Evolutionary conservation across 2,329 filamentous ascomycete species (phyloP).

Genomic region (Arthrobotrys pseudoclavata): DNA sequence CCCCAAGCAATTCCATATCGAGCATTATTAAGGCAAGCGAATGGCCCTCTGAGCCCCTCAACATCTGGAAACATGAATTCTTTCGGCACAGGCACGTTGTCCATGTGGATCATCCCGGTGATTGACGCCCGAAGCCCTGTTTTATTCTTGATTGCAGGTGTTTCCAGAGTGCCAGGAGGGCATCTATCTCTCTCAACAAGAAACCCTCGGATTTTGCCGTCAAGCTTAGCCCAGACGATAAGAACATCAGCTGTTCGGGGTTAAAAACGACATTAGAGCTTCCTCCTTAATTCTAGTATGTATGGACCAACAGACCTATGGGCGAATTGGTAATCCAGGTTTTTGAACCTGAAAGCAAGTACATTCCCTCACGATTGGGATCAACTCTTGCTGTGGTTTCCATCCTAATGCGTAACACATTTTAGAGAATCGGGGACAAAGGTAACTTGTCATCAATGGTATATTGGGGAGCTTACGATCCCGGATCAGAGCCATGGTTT

Average conservation of each 20-base stretch:
- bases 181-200: constrained; percentile 87
- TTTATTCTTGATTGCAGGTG: constrained; percentile 93
- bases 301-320: constrained; percentile 68
- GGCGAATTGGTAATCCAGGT: constrained; percentile 97
- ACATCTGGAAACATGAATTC: constrained; percentile 95
- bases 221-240: constrained; percentile 91
- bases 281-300: no score
- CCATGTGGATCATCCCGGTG: constrained; percentile 97
- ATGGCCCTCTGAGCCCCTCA: constrained; percentile 88
- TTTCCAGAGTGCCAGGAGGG: constrained; percentile 88
- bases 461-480: constrained; percentile 68
- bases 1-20: constrained; percentile 94
- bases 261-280: neutral
- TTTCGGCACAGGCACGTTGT: constrained; percentile 86
- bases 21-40: constrained; percentile 93
- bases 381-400: constrained; percentile 88
- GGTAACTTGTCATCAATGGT: neutral
- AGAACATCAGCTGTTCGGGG: constrained; percentile 75
- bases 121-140: constrained; percentile 92
- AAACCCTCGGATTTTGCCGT: constrained; percentile 95
- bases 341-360: constrained; percentile 83
- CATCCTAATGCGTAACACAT: constrained; percentile 70
- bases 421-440: constrained; percentile 2
- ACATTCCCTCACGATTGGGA: constrained; percentile 85
- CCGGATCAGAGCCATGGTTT: constrained; percentile 92